Base-by-base conservation (phyloP, 1,284 basidiomycete species). In the Microbotryum scabiosae region DNA sequence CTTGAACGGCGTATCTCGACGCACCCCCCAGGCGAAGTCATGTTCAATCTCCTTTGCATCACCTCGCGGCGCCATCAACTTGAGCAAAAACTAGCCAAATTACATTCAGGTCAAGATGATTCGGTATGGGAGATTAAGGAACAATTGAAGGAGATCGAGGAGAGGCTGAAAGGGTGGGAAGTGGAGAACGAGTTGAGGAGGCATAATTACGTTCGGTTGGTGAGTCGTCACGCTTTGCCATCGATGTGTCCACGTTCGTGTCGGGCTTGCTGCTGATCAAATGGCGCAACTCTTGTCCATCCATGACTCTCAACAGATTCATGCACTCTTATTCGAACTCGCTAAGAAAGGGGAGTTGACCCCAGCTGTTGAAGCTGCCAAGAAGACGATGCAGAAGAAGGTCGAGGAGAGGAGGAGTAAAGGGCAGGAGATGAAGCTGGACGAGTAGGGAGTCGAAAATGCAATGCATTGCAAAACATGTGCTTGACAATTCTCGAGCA, bases 141-240 rank as follows among this genome's bases (percentile, higher is more conserved):
- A 49, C 46, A 23, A 54, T 44, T 67, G 30, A 48, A 28, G 43
- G 82, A 78, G 70, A 80, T 93, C 55, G 78, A 81, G n/a, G 83
- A 84, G 18, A 91, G 93, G 76, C 81, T 86, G 26, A 81, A 85
- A 66, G 80, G 84, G 51, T 93, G 91, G 84, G 83, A 84, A 51
- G 87, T 92, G 71, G 87, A 90, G 75, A 90, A 90, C 75, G 84
- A 85, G 63, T 78, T 89, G 48, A 81, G 88, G 50, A 78, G 83
- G 70, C 88, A 91, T 72, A 91, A 90, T 70, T 86, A 89, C 72
- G 80, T 90, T 51, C 87, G 89, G 32, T 78, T 91, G 20, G 63
- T 85, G 6, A 84, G 58, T 52, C 8, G 25, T n/a, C 30, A 8
- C 41, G 26, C 10, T 41, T 41, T 12, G 5, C 10, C 4, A 41